Base-by-base conservation (phyloP, 495 filamentous ascomycete genomes). In the Daldinia concentrica region DNA sequence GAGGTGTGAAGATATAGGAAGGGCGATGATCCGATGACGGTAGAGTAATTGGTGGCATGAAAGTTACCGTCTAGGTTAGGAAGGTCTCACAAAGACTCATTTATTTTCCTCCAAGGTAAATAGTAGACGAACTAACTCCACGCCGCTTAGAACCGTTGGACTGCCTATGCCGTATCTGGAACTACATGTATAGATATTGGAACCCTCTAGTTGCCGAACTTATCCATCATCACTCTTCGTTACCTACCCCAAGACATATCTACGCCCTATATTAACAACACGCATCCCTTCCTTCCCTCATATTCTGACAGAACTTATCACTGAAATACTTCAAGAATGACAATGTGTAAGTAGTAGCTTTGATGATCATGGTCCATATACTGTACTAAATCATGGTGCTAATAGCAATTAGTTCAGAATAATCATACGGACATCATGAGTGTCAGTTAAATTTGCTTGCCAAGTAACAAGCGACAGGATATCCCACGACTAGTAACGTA, bases 21-120 rank as follows among this genome's bases (percentile, higher is more conserved):
- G 30, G 27, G 24, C 24, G 43, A 41, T 27, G 12, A 62, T 69
- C 66, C 71, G 71, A 73, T 69, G 58, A 63, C 62, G 58, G 71
- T 14, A 73, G 51, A 45, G 30, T 54, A 50, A 14, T 30, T 56
- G 27, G 43, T 48, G 24, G 7, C 7, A 61, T 59, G 29, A 15
- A 62, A 22, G n/a, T 1, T 6, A 29, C 50, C 32, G 19, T 58
- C 71, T 66, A n/a, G 32, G 62, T 69, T 69, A 69, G 66, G 71
- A 69, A 73, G 71, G 71, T 73, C 66, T 62, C 58, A 69, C 66
- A 55, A 60, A 54, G 29, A 48, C 26, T 59, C 58, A 59, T 50
- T 17, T 62, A 48, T 29, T 62, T 19, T 55, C 32, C 39, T n/a
- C 19, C 30, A 15, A 50, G 29, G 34, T 56, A 11, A 58, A 54